phyloP scores from a whole-genome alignment of 352 stramenopile species.

The Phytophthora colocasiae region DNA sequence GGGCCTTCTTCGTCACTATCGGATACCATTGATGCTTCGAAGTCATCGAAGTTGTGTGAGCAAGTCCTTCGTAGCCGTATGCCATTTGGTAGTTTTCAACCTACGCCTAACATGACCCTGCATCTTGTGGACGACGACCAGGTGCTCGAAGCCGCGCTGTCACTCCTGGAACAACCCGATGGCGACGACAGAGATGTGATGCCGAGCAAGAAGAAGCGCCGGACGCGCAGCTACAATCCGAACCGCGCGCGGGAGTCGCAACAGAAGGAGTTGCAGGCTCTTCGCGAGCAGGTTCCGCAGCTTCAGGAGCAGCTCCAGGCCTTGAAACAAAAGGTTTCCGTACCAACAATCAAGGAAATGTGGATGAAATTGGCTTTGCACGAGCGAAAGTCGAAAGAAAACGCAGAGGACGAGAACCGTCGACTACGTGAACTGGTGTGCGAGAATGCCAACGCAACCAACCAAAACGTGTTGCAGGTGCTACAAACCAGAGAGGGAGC shows the following conservation, averaged over 20 bases:
- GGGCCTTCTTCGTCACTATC: too few relatives aligned
- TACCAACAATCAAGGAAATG: background rate
- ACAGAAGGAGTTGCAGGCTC: conserved; percentile 24
- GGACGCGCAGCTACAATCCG: conserved; percentile 26
- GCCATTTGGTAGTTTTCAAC: conserved; percentile 22
- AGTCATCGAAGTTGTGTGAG: too few relatives aligned
- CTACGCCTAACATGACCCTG: conserved; percentile 11
- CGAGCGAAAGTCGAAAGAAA: conserved; percentile 21
- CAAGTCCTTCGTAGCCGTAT: background rate
- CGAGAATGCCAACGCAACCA: conserved; percentile 13
- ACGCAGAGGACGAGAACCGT: conserved; percentile 32
- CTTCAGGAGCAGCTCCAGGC: conserved; percentile 21
- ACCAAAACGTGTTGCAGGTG: conserved; percentile 15
- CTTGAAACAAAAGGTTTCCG: conserved; percentile 4
- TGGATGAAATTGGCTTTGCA: conserved; percentile 30
- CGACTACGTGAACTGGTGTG: conserved; percentile 27
- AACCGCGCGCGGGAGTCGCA: conserved; percentile 35
- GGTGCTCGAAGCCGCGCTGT: conserved; percentile 33
- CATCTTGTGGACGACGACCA: conserved; percentile 32
- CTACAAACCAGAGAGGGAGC: conserved; percentile 10
- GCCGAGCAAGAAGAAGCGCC: conserved; percentile 23
- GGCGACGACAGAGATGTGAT: background rate
- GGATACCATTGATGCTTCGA: too few relatives aligned
- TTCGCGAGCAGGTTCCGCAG: conserved; percentile 21
- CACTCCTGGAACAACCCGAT: conserved; percentile 37